Percentiles rank a stretch among this genome's conserved stretches.
Conservation (phyloP, 371 early-diverging fungal genomes). For the Syncephalastrum monosporum region DNA sequence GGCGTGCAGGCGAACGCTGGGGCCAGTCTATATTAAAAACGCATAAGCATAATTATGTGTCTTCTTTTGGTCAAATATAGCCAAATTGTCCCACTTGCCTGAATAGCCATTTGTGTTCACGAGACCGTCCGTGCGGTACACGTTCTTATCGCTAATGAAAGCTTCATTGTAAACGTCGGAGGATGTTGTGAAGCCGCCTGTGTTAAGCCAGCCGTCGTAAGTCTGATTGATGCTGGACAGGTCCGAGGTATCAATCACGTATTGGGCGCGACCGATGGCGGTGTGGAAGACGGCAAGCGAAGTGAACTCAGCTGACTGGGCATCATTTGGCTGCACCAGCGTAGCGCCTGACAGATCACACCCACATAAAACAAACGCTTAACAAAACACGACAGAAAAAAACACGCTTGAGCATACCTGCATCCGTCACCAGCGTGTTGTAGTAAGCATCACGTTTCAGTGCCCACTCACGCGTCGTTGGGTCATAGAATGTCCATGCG, state of each 20-base stretch:
- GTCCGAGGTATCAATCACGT: slow-evolving; percentile 18
- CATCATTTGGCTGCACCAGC: slow-evolving; percentile 14
- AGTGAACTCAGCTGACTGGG: slow-evolving; percentile 8
- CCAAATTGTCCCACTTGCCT: slow-evolving; percentile 12
- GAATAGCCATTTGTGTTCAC: slow-evolving; percentile 20
- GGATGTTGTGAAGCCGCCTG: slow-evolving; percentile 15
- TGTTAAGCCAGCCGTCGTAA: slow-evolving; percentile 13
- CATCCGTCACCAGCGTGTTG: slow-evolving; percentile 10
- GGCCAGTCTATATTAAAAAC: slow-evolving; percentile 25
- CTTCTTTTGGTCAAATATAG: neutral
- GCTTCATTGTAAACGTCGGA: slow-evolving; percentile 11
- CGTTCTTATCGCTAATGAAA: slow-evolving; percentile 14
- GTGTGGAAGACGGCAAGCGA: slow-evolving; percentile 18
- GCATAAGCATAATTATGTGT: neutral
- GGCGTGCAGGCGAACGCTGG: slow-evolving; percentile 35
- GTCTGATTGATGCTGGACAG: slow-evolving; percentile 17
- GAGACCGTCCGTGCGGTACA: slow-evolving; percentile 24
- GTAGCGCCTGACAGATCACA: slow-evolving; percentile 2
- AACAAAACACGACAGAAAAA: neutral
- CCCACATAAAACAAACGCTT: neutral
- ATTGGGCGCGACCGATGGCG: slow-evolving; percentile 15
- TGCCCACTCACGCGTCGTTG: slow-evolving; percentile 14
- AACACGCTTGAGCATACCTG: slow-evolving; percentile 9
- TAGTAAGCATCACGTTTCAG: slow-evolving; percentile 15
- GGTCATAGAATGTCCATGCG: slow-evolving; percentile 19